Conservation (phyloP, 306 rosid species). For the Astragalus membranaceus region DNA sequence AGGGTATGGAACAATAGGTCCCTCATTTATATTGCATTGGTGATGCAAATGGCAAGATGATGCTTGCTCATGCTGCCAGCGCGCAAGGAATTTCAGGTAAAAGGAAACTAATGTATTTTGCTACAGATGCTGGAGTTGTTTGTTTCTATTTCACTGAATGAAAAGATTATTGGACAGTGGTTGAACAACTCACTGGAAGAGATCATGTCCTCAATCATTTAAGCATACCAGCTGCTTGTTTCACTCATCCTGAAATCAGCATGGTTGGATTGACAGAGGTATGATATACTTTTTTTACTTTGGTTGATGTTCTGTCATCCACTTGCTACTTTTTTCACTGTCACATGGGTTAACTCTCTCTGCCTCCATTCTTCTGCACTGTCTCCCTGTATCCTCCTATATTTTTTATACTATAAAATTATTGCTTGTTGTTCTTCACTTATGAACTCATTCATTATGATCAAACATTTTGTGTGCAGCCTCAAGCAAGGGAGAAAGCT, state of each 20-base stretch:
- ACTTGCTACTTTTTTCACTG: constrained; percentile 8
- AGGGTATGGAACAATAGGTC: constrained; percentile 47
- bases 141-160: not conserved
- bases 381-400: not conserved
- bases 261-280: constrained; percentile 97
- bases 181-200: constrained; percentile 90
- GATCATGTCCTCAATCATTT: constrained; percentile 90
- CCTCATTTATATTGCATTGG: constrained; percentile 90
- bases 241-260: constrained; percentile 93
- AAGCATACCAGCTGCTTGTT: constrained; percentile 94
- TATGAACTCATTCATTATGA: constrained; percentile 6
- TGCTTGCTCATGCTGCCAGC: constrained; percentile 99
- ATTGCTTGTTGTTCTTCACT: not conserved
- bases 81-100: constrained; percentile 96
- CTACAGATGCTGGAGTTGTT: not conserved
- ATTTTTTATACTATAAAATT: constrained; percentile 4
- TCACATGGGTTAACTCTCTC: not conserved
- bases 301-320: not conserved
- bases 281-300: not conserved
- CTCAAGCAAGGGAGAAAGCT: constrained; percentile 91
- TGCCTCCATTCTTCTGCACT: not conserved
- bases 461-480: constrained; percentile 48
- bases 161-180: constrained; percentile 48
- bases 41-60: constrained; percentile 96
- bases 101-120: constrained; percentile 7